Base-by-base conservation (phyloP, 2,329 filamentous ascomycete species). In the Colletotrichum sp. region DNA sequence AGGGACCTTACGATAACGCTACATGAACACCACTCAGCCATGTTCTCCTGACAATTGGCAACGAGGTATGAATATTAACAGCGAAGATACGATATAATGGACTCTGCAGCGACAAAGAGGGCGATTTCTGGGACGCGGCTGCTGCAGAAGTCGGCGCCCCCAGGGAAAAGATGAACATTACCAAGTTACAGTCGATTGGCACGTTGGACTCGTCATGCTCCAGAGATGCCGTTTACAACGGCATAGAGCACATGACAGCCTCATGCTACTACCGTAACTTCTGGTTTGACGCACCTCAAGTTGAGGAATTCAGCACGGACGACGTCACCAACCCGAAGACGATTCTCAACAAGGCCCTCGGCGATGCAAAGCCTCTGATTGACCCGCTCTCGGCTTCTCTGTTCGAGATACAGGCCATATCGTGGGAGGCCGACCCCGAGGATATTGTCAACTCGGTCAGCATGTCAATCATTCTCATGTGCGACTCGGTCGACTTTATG, bases 21-120 rank as follows among this genome's bases (percentile, higher is more conserved):
- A 18, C 5, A 18, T 4, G 5, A 38, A 38, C 1, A 43, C 38
- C 0, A 12, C 18, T n/a, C 38, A 43, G 38, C 38, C 18, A 43
- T 43, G 18, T 12, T 9, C 38, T 6, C 38, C 38, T 0, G 1
- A n/a, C 3, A 1, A n/a, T n/a, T 7, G 9, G 1, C 9, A n/a
- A 12, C 38, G 38, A 10, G 18, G 8, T 43, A n/a, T 43, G 38
- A 43, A 43, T 5, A 43, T 9, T 3, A n/a, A 43, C 2, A 5
- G 12, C 18, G 9, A 43, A 1, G n/a, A 43, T 1, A 43, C 38
- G 38, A 43, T 12, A 43, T 12, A 43, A 0, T 43, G 38, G 1
- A 43, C 38, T 43, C 3, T 1, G 38, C 38, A 43, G 38, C 38
- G 18, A 43, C 18, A 43, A n/a, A n/a, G 18, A n/a, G 38, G 18